Base-by-base conservation (phyloP, 441 rosid genomes). In the Cnidoscolus chayamansa region DNA sequence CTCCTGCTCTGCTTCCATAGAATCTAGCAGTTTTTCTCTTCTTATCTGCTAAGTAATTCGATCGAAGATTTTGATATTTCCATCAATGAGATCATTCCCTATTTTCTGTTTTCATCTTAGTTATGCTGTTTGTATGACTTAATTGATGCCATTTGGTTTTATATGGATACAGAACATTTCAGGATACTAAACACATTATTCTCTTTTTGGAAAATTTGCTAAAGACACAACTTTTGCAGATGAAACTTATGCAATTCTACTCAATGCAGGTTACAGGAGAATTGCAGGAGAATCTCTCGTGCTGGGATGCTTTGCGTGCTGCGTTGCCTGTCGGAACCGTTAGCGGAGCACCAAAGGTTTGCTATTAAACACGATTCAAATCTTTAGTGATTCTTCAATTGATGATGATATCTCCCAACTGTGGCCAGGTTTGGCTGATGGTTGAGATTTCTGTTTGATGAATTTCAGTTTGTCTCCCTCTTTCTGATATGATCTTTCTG, bases 291-390 rank as follows among this genome's bases (percentile, higher is more conserved):
- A 63, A 83, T 74, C 83, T 89, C 19, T 81, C 83, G 40, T 79
- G 90, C 79, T 92, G 98, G 98, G 97, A 94, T 78, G 93, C 79
- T 25, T 81, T 92, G 61, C 87, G 91, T 2, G 89, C 93, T 30
- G 96, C 97, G 1, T 72, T 94, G 74, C 97, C 99, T 0, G 96
- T 92, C 11, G 97, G 99, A 72, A 92, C 96, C 2, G 97, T 88
- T 61, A 92, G 96, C 12, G 94, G 99, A 35, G 97, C 96, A 16
- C 99, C 99, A 57, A 94, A 94, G 91, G 91, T 89, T 48, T 65
- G 31, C 48, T 0, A 19, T 59, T 51, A 4, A 25, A 57, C n/a
- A 4, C 0, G 64, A 57, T 70, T 70, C 45, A 16, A 5, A 0
- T 10, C 19, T 16, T 12, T 50, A 51, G 5, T 53, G 71, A 54